Base-by-base conservation (phyloP, 108 stramenopile species). In the Phaeodactylum tricornutum region DNA sequence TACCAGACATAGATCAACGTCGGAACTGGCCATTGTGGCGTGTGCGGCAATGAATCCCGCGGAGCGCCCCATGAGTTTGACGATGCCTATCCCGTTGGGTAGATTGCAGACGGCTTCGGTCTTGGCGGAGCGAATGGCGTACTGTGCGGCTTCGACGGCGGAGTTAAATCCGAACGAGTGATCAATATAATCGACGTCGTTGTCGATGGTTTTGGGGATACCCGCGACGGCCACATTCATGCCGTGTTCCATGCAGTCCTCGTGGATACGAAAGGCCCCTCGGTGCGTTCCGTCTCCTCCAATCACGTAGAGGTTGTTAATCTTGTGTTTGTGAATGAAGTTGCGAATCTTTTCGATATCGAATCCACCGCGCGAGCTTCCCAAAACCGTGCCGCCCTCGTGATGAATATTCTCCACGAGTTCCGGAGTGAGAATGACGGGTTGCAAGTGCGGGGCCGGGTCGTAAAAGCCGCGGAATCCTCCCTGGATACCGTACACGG, bases 281-380 rank as follows among this genome's bases (percentile, higher is more conserved):
- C 97, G 76, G 68, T 96, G 95, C 22, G 97, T 98, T 23, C 97
- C 97, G 69, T 98, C 97, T 7, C 97, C 97, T 27, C 97, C 97
- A 66, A 98, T 93, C 21, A 98, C 87, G 66, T 81, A 98, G 8
- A 98, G 66, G 48, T 93, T 92, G 41, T 70, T 73, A 43, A 96
- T 75, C 22, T 74, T 70, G 39, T 75, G 59, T 4, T 64, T 48
- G 35, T 67, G 40, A 43, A 89, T 38, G 50, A 82, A 82, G 11
- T 83, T 66, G 5, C 91, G 17, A 55, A 94, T 96, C 53, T 86
- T 90, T 8, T 96, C 96, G 5, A 91, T 54, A 49, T 96, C 86
- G 51, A 96, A 96, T 20, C 97, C 97, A 20, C 97, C 97, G 16
- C 97, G 74, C 23, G 83, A 82, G 12, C 78, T 84, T 20, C 92